Base-by-base conservation (phyloP, 257 asterid species). In the Solanum megistacrolobum region DNA sequence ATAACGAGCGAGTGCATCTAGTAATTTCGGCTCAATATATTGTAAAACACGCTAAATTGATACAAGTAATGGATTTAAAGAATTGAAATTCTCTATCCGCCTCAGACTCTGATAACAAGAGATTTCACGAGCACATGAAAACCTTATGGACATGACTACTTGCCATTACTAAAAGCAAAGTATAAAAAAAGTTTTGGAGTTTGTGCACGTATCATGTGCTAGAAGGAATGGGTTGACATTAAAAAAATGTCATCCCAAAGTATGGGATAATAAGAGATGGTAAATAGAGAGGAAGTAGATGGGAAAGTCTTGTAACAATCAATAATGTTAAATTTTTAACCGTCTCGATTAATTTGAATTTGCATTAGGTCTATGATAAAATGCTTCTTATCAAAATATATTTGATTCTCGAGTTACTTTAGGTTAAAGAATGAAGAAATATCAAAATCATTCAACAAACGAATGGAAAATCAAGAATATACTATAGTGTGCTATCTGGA, bases 1-100 rank as follows among this genome's bases (percentile, higher is more conserved):
- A 13, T 27, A 68, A 68, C 0, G 2, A 68, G 5, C 6, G n/a
- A 20, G 12, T 14, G 9, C 5, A 69, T 29, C 36, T 9, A 14
- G 20, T 27, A 68, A 12, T 12, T 68, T 68, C 5, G 2, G 21
- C 36, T 68, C 11, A 62, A 25, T 25, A 0, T 25, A 3, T 2
- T 11, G 3, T 9, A 2, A 2, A 11, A 5, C 20, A 12, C 1
- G 1, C 1, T 25, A 66, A 0, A 25, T 65, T 11, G 2, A 25
- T 66, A 66, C 18, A 11, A 4, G 0, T 16, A 23, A 62, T 10
- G 5, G 0, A 0, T 9, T 12, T 6, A 12, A 62, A 0, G 8
- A 68, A 68, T 29, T 71, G 4, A 72, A 72, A 18, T 72, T 32
- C 0, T 9, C 0, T 18, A 32, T 34, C 1, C 7, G 1, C 16